A percentile compares a stretch with the other conserved stretches of the same genome.
phyloP scores from a whole-genome alignment of 352 stramenopile genomes.

The Phytophthora pini region DNA sequence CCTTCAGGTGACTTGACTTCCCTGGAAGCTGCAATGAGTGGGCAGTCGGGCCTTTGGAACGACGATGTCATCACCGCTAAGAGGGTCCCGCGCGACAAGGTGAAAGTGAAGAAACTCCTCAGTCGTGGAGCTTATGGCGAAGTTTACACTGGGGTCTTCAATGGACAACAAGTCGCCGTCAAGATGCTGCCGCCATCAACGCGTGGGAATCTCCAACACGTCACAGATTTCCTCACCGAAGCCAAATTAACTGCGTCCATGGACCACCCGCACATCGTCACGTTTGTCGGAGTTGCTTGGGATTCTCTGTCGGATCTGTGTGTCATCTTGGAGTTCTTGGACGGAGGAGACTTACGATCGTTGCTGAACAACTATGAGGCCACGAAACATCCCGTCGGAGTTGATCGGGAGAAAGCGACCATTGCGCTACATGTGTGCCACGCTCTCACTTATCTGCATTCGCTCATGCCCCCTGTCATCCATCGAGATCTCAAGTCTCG shows the following conservation, averaged over 20 bases:
- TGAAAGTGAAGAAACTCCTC: slow-evolving; percentile 30
- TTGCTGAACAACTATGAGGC: slow-evolving; percentile 30
- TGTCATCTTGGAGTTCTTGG: slow-evolving; percentile 59
- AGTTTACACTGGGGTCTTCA: slow-evolving; percentile 49
- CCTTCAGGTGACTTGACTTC: slow-evolving; percentile 6
- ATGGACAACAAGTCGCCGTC: slow-evolving; percentile 43
- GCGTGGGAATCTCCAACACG: slow-evolving; percentile 32
- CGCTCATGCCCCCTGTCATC: slow-evolving; percentile 32
- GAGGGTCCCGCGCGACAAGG: slow-evolving; percentile 36
- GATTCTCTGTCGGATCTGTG: slow-evolving; percentile 54
- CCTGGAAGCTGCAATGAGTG: slow-evolving; percentile 10
- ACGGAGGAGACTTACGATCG: slow-evolving; percentile 42
- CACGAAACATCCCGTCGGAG: slow-evolving; percentile 19
- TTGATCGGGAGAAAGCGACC: slow-evolving; percentile 39
- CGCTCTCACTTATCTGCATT: slow-evolving; percentile 39
- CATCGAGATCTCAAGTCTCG: slow-evolving; percentile 51
- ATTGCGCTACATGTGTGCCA: slow-evolving; percentile 39
- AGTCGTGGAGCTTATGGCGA: slow-evolving; percentile 51
- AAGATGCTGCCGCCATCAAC: slow-evolving; percentile 46
- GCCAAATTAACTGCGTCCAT: slow-evolving; percentile 53
- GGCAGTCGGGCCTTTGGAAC: slow-evolving; percentile 34
- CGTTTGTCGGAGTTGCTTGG: slow-evolving; percentile 60
- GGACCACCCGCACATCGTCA: slow-evolving; percentile 60
- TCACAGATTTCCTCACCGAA: slow-evolving; percentile 59
- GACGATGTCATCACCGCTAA: slow-evolving; percentile 43